A percentile compares a stretch with the other conserved stretches of the same genome.
phyloP scores from a whole-genome alignment of 768 basidiomycete genomes.

The Hygrophorus pudorinus region DNA sequence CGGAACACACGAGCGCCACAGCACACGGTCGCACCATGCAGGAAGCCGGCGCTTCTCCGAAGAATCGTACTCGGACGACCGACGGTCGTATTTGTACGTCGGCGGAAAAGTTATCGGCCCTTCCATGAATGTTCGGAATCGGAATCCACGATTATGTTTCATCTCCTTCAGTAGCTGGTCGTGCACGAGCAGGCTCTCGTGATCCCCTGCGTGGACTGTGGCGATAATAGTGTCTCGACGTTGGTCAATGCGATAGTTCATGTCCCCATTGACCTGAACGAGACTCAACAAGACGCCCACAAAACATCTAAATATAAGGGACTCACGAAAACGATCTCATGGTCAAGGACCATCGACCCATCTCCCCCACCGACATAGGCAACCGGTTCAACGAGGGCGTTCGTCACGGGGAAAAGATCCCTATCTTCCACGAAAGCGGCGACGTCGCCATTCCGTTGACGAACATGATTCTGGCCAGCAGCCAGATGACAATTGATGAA shows the following conservation, averaged over 20 bases:
- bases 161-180: slow-evolving; percentile 91
- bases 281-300: slow-evolving; percentile 3
- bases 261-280: slow-evolving; percentile 74
- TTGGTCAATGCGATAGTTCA: slow-evolving; percentile 97
- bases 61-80: slow-evolving; percentile 71
- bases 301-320: not conserved
- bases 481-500: slow-evolving; percentile 97
- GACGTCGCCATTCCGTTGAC: slow-evolving; percentile 79
- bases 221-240: slow-evolving; percentile 75
- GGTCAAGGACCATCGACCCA: slow-evolving; percentile 87
- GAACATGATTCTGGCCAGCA: slow-evolving; percentile 80
- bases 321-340: slow-evolving; percentile 86
- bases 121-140: slow-evolving; percentile 76
- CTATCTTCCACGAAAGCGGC: slow-evolving; percentile 82
- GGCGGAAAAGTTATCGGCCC: slow-evolving; percentile 76
- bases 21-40: slow-evolving; percentile 94
- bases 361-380: slow-evolving; percentile 87
- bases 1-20: slow-evolving; percentile 58
- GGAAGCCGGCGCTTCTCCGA: slow-evolving; percentile 85
- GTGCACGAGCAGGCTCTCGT: slow-evolving; percentile 51
- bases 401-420: slow-evolving; percentile 44
- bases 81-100: slow-evolving; percentile 91
- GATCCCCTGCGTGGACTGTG: slow-evolving; percentile 58
- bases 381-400: slow-evolving; percentile 33
- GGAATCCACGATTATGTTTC: slow-evolving; percentile 77